phyloP scores from a whole-genome alignment of 331 rosid genomes.

The Telfairia occidentalis region DNA sequence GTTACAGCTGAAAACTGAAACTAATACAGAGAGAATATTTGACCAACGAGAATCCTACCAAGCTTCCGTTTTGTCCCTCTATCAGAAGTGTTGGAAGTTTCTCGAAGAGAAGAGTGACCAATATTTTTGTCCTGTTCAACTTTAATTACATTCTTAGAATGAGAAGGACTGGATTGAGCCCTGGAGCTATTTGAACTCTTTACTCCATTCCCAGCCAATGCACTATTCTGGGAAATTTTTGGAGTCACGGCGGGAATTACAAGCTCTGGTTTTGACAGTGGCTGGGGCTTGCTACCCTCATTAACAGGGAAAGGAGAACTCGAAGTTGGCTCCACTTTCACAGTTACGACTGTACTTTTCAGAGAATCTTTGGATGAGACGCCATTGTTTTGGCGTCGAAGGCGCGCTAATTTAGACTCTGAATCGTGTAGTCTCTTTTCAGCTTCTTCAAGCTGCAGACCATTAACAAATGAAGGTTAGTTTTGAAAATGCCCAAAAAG shows the following conservation, averaged over 20 bases:
- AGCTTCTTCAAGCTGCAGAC: slow-evolving; percentile 65
- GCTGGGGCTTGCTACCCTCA: slow-evolving; percentile 27
- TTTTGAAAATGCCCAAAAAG: neutral
- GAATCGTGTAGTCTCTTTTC: slow-evolving; percentile 61
- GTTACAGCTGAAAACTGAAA: slow-evolving; percentile 11
- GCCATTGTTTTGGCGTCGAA: slow-evolving; percentile 30
- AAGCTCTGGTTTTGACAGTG: slow-evolving; percentile 58
- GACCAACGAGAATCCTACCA: slow-evolving; percentile 39
- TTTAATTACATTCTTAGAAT: slow-evolving; percentile 20
- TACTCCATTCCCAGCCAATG: slow-evolving; percentile 29
- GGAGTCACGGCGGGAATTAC: slow-evolving; percentile 54
- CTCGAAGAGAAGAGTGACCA: slow-evolving; percentile 31
- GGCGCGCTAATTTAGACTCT: slow-evolving; percentile 59
- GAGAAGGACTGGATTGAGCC: slow-evolving; percentile 32
- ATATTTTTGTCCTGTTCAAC: slow-evolving; percentile 31
- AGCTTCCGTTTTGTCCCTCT: slow-evolving; percentile 63
- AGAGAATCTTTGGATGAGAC: slow-evolving; percentile 20
- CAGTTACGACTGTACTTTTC: slow-evolving; percentile 25
- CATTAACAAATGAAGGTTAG: slow-evolving; percentile 22
- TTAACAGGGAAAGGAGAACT: slow-evolving; percentile 38
- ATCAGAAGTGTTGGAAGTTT: slow-evolving; percentile 34
- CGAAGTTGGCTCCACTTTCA: slow-evolving; percentile 52
- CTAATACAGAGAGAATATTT: slow-evolving; percentile 9
- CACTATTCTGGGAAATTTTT: slow-evolving; percentile 34
- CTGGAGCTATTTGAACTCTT: slow-evolving; percentile 27